Base-by-base conservation (phyloP, 495 filamentous ascomycete species). In the Xylaria venustula region DNA sequence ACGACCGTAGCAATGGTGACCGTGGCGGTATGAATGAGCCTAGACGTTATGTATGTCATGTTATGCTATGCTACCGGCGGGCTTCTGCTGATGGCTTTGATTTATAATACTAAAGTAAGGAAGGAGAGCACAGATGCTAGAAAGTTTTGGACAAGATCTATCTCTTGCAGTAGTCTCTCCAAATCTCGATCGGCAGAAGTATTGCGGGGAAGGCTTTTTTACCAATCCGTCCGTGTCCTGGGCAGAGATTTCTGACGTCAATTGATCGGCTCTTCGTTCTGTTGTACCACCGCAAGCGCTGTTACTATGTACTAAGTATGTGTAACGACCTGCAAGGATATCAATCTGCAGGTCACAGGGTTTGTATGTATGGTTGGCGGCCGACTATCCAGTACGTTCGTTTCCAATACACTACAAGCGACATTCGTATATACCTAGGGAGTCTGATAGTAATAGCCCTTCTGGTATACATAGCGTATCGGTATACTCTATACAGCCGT, bases 241-340 rank as follows among this genome's bases (percentile, higher is more conserved):
- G n/a, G 36, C 36, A 54, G 25, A 55, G 36, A 42, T 54, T 45
- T 32, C 25, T 55, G 53, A 55, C 53, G 40, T 55, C 53, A 45
- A 45, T 45, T 30, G 37, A 40, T 40, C 37, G 14, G 37, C 15
- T 8, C 37, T n/a, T 40, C 14, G 15, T 40, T 40, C 7, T 40
- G 37, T 15, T 15, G 37, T 40, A 15, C 30, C 6, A 40, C 37
- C 3, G 37, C 14, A 7, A 15, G 3, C 6, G 37, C 30, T 34
- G 5, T 34, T 34, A 34, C 30, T 4, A 4, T 34, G 11, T 34
- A 5, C 5, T 11, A 34, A 28, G 2, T 40, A 52, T 20, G 32
- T 37, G 32, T 20, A 23, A 52, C 49, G 20, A 8, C 30, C 20
- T 40, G 49, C 49, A 52, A 52, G 49, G 49, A 37, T 52, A 4